Evolutionary conservation across 768 basidiomycete species (phyloP), one percentile per base, ranked within the genome.

Genomic region (Russula virescens): DNA sequence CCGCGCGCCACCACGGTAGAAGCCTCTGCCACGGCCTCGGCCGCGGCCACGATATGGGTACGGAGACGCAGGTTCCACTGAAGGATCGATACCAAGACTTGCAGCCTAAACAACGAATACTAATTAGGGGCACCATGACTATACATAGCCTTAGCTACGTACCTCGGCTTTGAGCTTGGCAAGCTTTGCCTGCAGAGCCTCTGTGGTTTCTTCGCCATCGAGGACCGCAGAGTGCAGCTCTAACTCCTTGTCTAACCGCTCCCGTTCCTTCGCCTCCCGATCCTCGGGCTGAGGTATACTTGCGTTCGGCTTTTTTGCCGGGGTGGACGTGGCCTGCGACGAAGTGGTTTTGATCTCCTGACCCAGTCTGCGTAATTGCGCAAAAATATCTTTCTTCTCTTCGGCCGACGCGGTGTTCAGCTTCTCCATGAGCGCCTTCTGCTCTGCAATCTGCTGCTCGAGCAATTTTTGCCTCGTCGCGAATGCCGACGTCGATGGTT

Each of bases 361-460:
- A 26, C 82, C 84, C 52, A 96, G 74, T 70, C 88, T 87, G 65
- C 89, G 82, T 58, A 96, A 72, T 60, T 85, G 81, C 1, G 79
- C 78, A 83, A 94, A 86, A 54, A 96, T 86, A 45, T 77, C 78
- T 74, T 91, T 87, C 77, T 90, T 95, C 75, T 89, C 88, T 58
- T 87, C 83, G 0, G 80, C 69, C 11, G 84, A 80, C 9, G 87
- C 85, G 5, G 82, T 81, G 26, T 78, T 74, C 16, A 96, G 74
- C 38, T 83, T 82, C 8, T 80, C 80, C 85, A 97, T 88, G 60
- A 98, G 77, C 1, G 83, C 78, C 73, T 94, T 96, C 75, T 96
- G 95, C 74, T 95, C 91, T 0, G 85, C 80, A 62, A 97, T 93
- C 69, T 89, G 88, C 71, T 88, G 82, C 66, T 93, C 89, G 23